phyloP scores from a whole-genome alignment of 768 basidiomycete species.

The Cantharellus anzutake region DNA sequence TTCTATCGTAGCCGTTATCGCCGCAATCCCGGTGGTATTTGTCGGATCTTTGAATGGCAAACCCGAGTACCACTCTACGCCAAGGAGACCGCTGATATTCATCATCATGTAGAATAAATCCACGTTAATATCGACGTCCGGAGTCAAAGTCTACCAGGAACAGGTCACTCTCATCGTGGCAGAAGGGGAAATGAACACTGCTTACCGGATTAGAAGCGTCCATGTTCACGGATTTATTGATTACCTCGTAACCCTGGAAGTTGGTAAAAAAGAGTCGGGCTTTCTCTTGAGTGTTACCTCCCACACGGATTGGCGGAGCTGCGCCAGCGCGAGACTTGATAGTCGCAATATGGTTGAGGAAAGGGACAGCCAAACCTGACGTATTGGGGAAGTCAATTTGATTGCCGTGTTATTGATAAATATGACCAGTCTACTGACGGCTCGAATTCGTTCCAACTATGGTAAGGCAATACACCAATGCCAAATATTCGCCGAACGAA shows the following conservation, averaged over 20 bases:
- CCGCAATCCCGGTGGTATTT: constrained; percentile 3
- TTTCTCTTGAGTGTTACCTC: constrained; percentile 36
- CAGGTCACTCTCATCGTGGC: neutral
- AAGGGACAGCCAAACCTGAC: constrained; percentile 19
- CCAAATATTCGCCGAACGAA: too few relatives aligned
- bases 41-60: constrained; percentile 11
- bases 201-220: neutral
- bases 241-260: neutral
- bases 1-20: constrained; percentile 38
- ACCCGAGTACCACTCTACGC: constrained; percentile 41
- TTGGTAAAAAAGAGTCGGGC: neutral
- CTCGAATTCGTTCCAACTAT: neutral
- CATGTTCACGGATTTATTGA: neutral
- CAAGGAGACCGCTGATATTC: constrained; percentile 38
- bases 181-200: neutral
- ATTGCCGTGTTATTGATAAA: neutral
- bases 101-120: constrained; percentile 49
- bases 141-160: constrained; percentile 31
- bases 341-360: constrained; percentile 29
- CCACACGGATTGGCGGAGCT: constrained; percentile 25
- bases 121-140: constrained; percentile 39
- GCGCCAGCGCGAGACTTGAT: constrained; percentile 24
- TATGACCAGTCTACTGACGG: neutral
- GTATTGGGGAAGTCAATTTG: constrained; percentile 3
- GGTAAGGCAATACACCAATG: too few relatives aligned